Base-by-base conservation (phyloP, 2,329 filamentous ascomycete species). In the Hypomyces perniciosus region DNA sequence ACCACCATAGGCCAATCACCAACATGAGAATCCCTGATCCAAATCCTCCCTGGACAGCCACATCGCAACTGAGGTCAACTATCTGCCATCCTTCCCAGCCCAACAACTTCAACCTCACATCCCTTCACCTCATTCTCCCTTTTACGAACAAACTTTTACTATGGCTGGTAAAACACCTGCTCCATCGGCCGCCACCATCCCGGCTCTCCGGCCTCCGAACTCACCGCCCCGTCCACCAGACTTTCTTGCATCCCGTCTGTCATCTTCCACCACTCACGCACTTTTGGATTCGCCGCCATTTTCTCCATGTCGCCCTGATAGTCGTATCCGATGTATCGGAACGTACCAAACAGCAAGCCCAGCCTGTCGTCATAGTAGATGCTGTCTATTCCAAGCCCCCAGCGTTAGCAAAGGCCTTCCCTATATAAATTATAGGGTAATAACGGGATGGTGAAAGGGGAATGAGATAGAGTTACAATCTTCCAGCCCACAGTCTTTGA, bases 231-330 rank as follows among this genome's bases (percentile, higher is more conserved):
- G 0, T 77, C 73, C 2, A 85, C 78, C 30, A 86, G 63, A 41
- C 74, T 77, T 66, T 82, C 84, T 69, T 91, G 88, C 74, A 84
- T 88, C 10, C 74, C 73, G 65, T 92, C 88, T 45, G 88, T 91
- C 82, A 91, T 85, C 52, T 72, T 72, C 87, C 87, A 92, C 88
- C 88, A 92, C 65, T 86, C 83, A 50, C 81, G 77, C 33, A 91
- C 85, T 62, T 84, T 84, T 1, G 80, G 77, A 59, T 90, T 89
- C 51, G 80, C 81, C 1, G 77, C 75, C 86, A 91, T 90, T 54
- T 74, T 76, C 66, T 80, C 77, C 88, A 92, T 91, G 62, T 92
- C 88, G 8, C 75, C 83, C 2, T 79, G 82, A 54, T 80, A 90
- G 56, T 88, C 78, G 53, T 78, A 78, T 0, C 88, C 88, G n/a